Evolutionary conservation across 768 basidiomycete genomes (phyloP).

Genomic region (Megacollybia marginata): DNA sequence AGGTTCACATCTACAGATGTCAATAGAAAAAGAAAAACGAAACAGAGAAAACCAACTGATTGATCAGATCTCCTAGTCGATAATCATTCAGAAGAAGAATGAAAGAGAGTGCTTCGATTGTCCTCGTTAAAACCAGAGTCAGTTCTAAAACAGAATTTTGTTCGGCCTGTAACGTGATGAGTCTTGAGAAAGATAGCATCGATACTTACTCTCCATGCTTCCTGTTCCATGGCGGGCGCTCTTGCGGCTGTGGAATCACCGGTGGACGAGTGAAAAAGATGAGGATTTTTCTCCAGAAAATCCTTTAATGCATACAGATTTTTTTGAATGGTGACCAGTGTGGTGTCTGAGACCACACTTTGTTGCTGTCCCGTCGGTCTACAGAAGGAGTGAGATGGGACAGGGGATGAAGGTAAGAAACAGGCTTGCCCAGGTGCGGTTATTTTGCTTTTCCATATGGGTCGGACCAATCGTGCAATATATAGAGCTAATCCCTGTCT

Average conservation of each 20-base stretch:
- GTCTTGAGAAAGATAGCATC: background rate
- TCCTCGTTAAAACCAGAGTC: conserved; percentile 65
- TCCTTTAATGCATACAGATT: conserved; percentile 73
- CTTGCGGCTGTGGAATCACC: conserved; percentile 58
- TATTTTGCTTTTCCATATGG: conserved; percentile 82
- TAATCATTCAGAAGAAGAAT: conserved; percentile 90
- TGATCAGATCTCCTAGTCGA: conserved; percentile 75
- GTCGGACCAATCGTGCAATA: conserved; percentile 76
- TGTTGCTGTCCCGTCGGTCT: conserved; percentile 42
- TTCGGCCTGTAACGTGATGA: conserved; percentile 50
- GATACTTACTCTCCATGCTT: conserved; percentile 74
- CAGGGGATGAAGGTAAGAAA: conserved; percentile 11
- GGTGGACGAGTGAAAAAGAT: conserved; percentile 78
- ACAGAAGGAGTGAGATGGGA: background rate
- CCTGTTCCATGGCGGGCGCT: conserved; percentile 61
- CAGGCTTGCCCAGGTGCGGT: conserved; percentile 47
- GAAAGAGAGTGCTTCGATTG: conserved; percentile 93
- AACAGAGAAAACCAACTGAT: conserved; percentile 45
- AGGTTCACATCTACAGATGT: conserved; percentile 52
- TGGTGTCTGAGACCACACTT: conserved; percentile 55
- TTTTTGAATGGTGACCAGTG: conserved; percentile 65
- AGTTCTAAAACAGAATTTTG: conserved; percentile 77
- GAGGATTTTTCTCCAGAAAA: conserved; percentile 74
- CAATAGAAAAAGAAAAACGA: conserved; percentile 2
- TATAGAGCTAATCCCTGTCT: conserved; percentile 86